Conservation (phyloP, 257 asterid species). For the Solanum appendiculatum region DNA sequence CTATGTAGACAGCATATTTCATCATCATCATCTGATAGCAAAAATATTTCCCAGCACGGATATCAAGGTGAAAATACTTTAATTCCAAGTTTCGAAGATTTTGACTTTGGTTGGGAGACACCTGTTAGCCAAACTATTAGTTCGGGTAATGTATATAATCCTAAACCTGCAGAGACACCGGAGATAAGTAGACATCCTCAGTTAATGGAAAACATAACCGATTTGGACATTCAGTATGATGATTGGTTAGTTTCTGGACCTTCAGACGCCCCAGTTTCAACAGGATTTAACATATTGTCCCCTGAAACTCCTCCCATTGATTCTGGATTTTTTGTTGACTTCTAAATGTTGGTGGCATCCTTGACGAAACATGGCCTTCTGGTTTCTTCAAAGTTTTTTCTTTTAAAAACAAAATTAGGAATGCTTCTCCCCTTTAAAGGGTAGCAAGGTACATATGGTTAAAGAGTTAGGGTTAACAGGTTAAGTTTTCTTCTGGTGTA, state of each 20-base stretch:
- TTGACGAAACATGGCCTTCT: neutral
- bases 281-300: constrained; percentile 23
- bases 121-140: constrained; percentile 11
- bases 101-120: constrained; percentile 15
- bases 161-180: constrained; percentile 1
- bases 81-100: constrained; percentile 5
- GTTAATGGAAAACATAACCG: constrained; percentile 12
- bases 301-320: constrained; percentile 30
- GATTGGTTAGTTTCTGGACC: constrained; percentile 31
- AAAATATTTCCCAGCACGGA: constrained; percentile 14
- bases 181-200: constrained; percentile 9
- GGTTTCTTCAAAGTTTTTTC: neutral
- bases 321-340: constrained; percentile 28
- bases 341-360: neutral
- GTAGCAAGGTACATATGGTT: neutral
- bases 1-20: neutral
- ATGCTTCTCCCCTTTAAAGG: neutral
- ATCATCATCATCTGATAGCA: constrained; percentile 1
- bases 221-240: constrained; percentile 18
- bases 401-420: neutral
- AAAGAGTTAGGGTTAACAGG: neutral
- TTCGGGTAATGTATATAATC: constrained; percentile 8
- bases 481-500: neutral
- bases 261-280: neutral
- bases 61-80: constrained; percentile 13